Conservation (phyloP, 208 protist genomes). For the Blastocrithidia nonstop region DNA sequence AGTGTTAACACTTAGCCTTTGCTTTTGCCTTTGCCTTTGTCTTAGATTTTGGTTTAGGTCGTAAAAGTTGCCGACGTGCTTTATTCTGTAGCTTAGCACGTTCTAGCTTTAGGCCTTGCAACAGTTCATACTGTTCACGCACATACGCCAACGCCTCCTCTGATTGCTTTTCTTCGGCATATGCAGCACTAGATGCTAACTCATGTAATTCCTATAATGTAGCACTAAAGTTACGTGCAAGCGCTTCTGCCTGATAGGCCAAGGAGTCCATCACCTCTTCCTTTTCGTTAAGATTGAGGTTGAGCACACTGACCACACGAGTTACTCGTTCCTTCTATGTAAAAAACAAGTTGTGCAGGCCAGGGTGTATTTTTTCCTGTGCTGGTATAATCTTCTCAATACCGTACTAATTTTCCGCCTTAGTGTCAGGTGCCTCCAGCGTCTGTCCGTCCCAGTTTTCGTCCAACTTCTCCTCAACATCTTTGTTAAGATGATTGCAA, state of each 20-base stretch:
- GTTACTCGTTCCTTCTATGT: constrained; percentile 55
- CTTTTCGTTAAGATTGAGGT: constrained; percentile 57
- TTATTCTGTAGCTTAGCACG: too few species aligned
- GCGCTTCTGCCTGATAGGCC: constrained; percentile 23
- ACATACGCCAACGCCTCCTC: constrained; percentile 52
- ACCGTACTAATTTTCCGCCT: constrained; percentile 24
- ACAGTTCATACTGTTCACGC: constrained; percentile 46
- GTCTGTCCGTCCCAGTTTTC: constrained; percentile 27
- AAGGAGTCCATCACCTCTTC: constrained; percentile 58
- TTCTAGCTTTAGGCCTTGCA: too few species aligned
- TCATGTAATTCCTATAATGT: constrained; percentile 65
- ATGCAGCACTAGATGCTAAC: constrained; percentile 33
- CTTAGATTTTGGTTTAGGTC: too few species aligned
- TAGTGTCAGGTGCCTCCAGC: constrained; percentile 18
- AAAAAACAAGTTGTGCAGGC: constrained; percentile 69
- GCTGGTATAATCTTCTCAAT: constrained; percentile 68
- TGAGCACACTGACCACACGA: constrained; percentile 47
- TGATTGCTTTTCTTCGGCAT: constrained; percentile 56
- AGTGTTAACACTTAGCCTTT: too few species aligned
- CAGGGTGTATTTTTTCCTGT: constrained; percentile 72
- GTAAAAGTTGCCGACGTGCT: too few species aligned
- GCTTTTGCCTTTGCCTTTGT: too few species aligned
- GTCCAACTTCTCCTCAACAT: constrained; percentile 39
- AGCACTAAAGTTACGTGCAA: constrained; percentile 35
- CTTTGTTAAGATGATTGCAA: constrained; percentile 35